phyloP scores from a whole-genome alignment of 345 rosid species.

The Linum usitatissimum region DNA sequence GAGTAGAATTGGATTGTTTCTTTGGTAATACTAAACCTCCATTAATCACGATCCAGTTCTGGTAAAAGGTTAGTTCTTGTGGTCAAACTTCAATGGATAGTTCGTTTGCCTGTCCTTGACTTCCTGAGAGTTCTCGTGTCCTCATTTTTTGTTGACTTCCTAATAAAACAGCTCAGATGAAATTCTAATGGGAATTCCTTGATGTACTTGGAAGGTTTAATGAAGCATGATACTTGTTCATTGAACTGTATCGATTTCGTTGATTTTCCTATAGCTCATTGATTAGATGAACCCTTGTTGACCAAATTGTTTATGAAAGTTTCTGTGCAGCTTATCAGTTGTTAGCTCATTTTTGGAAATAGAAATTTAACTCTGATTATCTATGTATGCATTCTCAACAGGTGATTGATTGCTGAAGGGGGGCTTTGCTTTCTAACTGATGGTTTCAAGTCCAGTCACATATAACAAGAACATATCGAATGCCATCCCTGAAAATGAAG shows the following conservation, averaged over 20 bases:
- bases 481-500: slow-evolving; percentile 67
- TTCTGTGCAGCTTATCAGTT: too few relatives aligned
- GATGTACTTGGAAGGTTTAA: too few relatives aligned
- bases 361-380: too few relatives aligned
- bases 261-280: background rate
- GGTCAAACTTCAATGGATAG: too few relatives aligned
- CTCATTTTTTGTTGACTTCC: slow-evolving; percentile 1
- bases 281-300: slow-evolving; percentile 19
- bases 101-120: too few relatives aligned
- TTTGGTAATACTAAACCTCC: too few relatives aligned
- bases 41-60: too few relatives aligned
- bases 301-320: too few relatives aligned
- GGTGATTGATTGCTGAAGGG: slow-evolving; percentile 25
- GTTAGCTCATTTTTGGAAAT: too few relatives aligned
- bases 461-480: slow-evolving; percentile 31
- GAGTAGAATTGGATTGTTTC: slow-evolving; percentile 21
- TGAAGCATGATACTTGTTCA: background rate
- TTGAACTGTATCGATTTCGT: slow-evolving; percentile 8
- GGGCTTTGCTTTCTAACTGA: slow-evolving; percentile 27
- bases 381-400: too few relatives aligned
- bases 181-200: background rate
- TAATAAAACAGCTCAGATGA: slow-evolving; percentile 8
- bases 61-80: too few relatives aligned
- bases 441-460: slow-evolving; percentile 29
- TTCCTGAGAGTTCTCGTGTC: background rate